Conservation (phyloP, 176 grass and related monocot genomes). For the Avena insularis region DNA sequence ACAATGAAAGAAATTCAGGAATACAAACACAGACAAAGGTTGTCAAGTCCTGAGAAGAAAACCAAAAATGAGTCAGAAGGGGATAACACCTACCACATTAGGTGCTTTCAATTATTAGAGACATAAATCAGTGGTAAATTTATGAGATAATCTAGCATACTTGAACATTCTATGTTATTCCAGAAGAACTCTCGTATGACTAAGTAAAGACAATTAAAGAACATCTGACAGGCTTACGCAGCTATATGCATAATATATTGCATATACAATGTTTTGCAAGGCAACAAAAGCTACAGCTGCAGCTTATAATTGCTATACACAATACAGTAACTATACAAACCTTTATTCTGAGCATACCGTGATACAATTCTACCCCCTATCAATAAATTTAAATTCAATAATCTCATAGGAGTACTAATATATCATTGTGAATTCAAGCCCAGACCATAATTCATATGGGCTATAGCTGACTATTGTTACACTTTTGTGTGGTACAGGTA, state of each 20-base stretch:
- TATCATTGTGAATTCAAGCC: neutral
- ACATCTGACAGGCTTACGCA: neutral
- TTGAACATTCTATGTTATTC: conserved; percentile 4
- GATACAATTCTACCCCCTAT: neutral
- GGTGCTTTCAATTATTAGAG: conserved; percentile 28
- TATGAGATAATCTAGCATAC: neutral
- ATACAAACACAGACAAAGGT: conserved; percentile 99
- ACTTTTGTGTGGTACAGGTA: neutral
- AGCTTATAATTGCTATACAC: neutral
- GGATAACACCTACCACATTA: conserved; percentile 12
- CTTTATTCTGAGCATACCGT: neutral
- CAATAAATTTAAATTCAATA: conserved; percentile 32
- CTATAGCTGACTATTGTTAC: conserved; percentile 6
- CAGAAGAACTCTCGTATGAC: neutral
- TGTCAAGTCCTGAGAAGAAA: conserved; percentile 82
- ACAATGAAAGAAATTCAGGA: conserved; percentile 98
- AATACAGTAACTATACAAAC: neutral
- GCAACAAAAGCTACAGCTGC: neutral
- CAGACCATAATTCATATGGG: conserved; percentile 7
- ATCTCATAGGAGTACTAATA: neutral
- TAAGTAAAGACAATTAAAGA: neutral
- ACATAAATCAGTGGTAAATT: conserved; percentile 3
- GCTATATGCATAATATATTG: neutral
- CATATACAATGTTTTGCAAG: neutral
- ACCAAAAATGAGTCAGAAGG: conserved; percentile 13